Evolutionary conservation across 495 filamentous ascomycete genomes (phyloP).

Genomic region (Hyaloscypha variabilis): DNA sequence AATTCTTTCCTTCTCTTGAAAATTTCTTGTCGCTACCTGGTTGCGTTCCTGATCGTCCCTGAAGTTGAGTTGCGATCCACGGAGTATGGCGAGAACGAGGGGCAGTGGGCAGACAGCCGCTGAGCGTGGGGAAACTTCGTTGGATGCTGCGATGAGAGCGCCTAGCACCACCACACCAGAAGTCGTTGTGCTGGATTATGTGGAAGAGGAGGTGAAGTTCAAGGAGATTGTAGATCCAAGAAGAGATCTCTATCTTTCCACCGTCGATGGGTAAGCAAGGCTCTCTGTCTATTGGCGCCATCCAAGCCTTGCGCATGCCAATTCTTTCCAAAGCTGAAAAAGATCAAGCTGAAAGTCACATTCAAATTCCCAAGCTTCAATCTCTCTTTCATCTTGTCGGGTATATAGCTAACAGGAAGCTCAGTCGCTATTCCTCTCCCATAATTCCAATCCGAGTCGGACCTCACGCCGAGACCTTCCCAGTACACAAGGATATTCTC

Average conservation of each 20-base stretch:
- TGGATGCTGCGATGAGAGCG: conserved; percentile 45
- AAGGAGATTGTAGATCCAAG: conserved; percentile 37
- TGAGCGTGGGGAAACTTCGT: conserved; percentile 31
- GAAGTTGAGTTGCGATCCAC: not conserved
- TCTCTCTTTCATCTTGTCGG: not conserved
- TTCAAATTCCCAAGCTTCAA: not conserved
- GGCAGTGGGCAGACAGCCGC: conserved; percentile 7
- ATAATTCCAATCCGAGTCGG: conserved; percentile 48
- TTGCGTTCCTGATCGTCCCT: conserved; percentile 5
- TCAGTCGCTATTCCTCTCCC: conserved; percentile 42
- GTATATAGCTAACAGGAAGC: not conserved
- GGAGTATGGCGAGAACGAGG: conserved; percentile 23
- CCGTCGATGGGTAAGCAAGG: conserved; percentile 45
- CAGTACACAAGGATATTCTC: conserved; percentile 46
- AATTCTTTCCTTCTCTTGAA: conserved; percentile 3
- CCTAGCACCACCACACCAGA: conserved; percentile 39
- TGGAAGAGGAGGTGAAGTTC: conserved; percentile 22
- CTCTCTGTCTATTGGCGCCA: not conserved
- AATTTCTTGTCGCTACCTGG: not conserved
- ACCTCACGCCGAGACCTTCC: conserved; percentile 42
- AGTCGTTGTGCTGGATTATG: conserved; percentile 36
- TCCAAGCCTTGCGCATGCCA: not conserved
- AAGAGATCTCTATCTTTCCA: conserved; percentile 48
- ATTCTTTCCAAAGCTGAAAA: not conserved
- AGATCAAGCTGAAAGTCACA: not conserved